Evolutionary conservation across 257 asterid species (phyloP).

Genomic region (Cinchona pubescens): DNA sequence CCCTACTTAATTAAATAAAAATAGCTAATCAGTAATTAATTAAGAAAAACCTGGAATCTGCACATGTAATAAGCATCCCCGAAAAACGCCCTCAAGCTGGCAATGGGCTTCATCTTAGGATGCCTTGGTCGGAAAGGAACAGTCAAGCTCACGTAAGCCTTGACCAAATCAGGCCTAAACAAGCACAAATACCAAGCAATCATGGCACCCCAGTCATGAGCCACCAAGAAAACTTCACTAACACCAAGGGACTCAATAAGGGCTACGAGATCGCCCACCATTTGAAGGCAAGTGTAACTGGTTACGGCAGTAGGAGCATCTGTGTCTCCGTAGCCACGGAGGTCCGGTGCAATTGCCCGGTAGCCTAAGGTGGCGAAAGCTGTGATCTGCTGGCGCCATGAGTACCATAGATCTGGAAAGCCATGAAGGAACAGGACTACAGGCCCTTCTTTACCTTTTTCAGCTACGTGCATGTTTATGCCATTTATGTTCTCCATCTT

Average conservation of each 20-base stretch:
- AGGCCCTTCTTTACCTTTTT: constrained; percentile 58
- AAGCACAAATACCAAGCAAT: constrained; percentile 68
- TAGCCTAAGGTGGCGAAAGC: constrained; percentile 63
- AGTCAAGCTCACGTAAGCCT: constrained; percentile 51
- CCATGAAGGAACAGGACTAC: constrained; percentile 83
- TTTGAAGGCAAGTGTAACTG: constrained; percentile 57
- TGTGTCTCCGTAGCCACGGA: constrained; percentile 75
- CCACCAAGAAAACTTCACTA: constrained; percentile 59
- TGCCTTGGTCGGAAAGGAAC: constrained; percentile 81
- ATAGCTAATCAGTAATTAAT: too few species aligned
- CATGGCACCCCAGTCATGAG: constrained; percentile 96
- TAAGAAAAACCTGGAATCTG: constrained; percentile 72
- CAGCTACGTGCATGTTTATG: constrained; percentile 81
- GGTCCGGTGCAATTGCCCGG: constrained; percentile 88
- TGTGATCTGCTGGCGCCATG: constrained; percentile 84
- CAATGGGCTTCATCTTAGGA: constrained; percentile 61
- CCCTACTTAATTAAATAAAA: too few species aligned
- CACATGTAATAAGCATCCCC: constrained; percentile 90
- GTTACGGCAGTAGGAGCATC: constrained; percentile 50
- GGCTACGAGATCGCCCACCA: constrained; percentile 74
- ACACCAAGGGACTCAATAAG: constrained; percentile 50
- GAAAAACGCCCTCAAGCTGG: constrained; percentile 51
- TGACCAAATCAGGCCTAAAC: constrained; percentile 79
- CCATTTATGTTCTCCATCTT: constrained; percentile 54
- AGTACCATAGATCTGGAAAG: constrained; percentile 88